Evolutionary conservation across 2,329 filamentous ascomycete species (phyloP), one percentile per base, ranked within the genome.

Genomic region (Cordyceps pruinosa): DNA sequence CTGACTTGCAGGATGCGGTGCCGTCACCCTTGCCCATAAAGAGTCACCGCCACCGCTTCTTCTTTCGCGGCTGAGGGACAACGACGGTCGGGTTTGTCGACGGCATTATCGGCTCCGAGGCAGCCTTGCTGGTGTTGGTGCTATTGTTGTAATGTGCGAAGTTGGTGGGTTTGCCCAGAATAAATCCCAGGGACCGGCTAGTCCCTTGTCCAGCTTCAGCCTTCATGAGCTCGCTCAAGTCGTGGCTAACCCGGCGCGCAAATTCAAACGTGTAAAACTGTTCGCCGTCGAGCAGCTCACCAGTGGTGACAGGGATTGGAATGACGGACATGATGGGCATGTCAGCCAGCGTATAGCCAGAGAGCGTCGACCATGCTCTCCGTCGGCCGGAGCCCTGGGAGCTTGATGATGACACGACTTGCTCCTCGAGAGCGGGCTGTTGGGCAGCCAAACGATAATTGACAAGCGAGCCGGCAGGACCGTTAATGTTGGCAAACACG

Each of bases 321-420:
- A 72, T 63, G n/a, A 68, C 60, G 44, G 70, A 69, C 1, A 72
- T 58, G 21, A 69, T 57, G 25, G 66, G 66, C 8, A 68, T 63
- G 30, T 68, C 66, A 37, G 69, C 63, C 32, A 72, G 63, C 3
- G 68, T 70, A 46, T 65, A 66, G 25, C 68, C 66, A 15, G 69
- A 66, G 35, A 67, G 65, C 21, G 64, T 61, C 12, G 65, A 65
- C 59, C 57, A 62, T 19, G 41, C 10, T 28, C 30, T 44, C 25
- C 50, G 58, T 37, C 28, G 61, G 45, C 51, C 59, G 61, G 58
- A 62, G 5, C 32, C 28, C 25, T 46, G 52, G 7, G 52, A 55
- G 34, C 52, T 55, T 23, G 52, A 39, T 4, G 52, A 47, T 3
- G 56, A 56, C 5, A 42, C 56, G 15, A 48, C 30, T 7, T 53